phyloP scores from a whole-genome alignment of 148 eudicot genomes.

The Selenicereus undatus region DNA sequence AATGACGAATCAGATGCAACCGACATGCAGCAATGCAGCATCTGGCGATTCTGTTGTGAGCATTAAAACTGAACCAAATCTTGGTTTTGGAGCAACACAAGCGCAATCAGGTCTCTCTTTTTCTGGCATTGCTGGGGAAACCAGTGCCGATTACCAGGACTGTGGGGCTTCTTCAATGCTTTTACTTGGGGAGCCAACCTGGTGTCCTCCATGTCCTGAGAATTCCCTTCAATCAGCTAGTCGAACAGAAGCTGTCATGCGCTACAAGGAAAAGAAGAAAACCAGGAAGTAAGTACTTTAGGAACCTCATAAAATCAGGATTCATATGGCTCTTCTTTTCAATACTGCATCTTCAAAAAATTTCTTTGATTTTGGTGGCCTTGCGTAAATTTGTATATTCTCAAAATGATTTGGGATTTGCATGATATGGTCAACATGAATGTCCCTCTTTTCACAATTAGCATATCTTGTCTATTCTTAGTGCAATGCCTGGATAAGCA shows the following conservation, averaged over 20 bases:
- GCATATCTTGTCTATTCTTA: neutral
- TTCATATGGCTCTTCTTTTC: neutral
- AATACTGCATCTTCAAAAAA: neutral
- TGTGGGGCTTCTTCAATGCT: slow-evolving; percentile 77
- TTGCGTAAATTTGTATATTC: neutral
- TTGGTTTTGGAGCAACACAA: slow-evolving; percentile 45
- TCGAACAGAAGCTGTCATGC: slow-evolving; percentile 79
- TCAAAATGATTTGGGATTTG: neutral
- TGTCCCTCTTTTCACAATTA: neutral
- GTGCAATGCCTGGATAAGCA: neutral
- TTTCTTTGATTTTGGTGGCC: neutral
- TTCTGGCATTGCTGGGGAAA: slow-evolving; percentile 71
- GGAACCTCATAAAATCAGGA: neutral
- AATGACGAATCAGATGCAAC: slow-evolving; percentile 31
- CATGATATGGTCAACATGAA: neutral
- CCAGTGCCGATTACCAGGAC: slow-evolving; percentile 80
- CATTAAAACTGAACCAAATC: slow-evolving; percentile 57
- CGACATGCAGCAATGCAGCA: slow-evolving; percentile 54
- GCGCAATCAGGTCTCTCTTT: slow-evolving; percentile 62
- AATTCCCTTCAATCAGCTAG: slow-evolving; percentile 43
- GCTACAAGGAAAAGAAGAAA: slow-evolving; percentile 96
- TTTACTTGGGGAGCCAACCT: slow-evolving; percentile 79
- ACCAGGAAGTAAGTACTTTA: slow-evolving; percentile 65
- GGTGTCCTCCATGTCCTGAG: slow-evolving; percentile 59
- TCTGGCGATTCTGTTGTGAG: slow-evolving; percentile 53